Percentiles rank a stretch among this genome's conserved stretches.
phyloP scores from a whole-genome alignment of 192 early-diverging fungal genomes.

The Paraglomus brasilianum region DNA sequence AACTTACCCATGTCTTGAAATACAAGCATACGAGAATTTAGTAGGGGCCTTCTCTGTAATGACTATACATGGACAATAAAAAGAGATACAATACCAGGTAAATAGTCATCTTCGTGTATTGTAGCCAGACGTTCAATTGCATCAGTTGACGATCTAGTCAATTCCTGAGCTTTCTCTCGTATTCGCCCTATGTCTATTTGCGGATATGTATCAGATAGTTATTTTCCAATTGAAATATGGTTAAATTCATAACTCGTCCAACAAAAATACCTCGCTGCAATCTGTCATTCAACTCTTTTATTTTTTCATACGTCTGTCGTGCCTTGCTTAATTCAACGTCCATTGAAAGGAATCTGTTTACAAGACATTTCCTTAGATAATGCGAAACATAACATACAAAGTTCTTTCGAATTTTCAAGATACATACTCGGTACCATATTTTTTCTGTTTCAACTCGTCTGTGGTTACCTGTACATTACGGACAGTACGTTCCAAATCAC shows the following conservation, averaged over 20 bases:
- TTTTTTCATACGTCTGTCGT: neutral
- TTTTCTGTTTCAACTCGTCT: conserved; percentile 22
- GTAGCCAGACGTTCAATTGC: conserved; percentile 47
- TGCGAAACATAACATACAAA: neutral
- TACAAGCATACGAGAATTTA: neutral
- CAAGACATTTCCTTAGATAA: neutral
- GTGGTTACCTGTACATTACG: conserved; percentile 3
- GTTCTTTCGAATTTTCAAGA: neutral
- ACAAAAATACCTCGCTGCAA: conserved; percentile 19
- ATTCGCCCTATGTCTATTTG: conserved; percentile 7
- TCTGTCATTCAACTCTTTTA: conserved; percentile 4
- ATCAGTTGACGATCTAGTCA: conserved; percentile 41
- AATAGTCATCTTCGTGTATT: conserved; percentile 46
- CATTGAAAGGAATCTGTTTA: conserved; percentile 5
- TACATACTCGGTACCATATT: conserved; percentile 12
- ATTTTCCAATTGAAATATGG: neutral
- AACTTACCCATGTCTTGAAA: conserved; percentile 7
- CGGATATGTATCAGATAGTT: neutral
- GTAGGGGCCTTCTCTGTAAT: neutral
- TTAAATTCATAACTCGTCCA: neutral
- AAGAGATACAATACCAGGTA: conserved; percentile 29
- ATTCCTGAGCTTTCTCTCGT: conserved; percentile 2
- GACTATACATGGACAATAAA: neutral
- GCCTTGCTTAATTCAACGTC: neutral
- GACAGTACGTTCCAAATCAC: neutral